Base-by-base conservation (phyloP, 1,284 basidiomycete species). In the Pseudozyma tsukubaensis region DNA sequence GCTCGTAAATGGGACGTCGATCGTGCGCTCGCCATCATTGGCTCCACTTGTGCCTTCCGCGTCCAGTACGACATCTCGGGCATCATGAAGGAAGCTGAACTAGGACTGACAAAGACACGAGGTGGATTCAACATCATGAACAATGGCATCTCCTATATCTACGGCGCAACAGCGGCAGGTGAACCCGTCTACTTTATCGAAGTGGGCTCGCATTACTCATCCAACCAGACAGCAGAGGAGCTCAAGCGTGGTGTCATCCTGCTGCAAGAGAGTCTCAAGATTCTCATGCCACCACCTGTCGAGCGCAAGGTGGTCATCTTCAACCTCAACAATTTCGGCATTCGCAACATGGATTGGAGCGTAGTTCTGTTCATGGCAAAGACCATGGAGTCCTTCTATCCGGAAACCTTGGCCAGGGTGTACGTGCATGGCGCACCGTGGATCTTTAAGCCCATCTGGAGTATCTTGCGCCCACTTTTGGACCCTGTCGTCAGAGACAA, bases 1-100 rank as follows among this genome's bases (percentile, higher is more conserved):
- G 85, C 85, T 1, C 76, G 85, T 32, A 81, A 78, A 52, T 80
- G 79, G 64, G 73, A 81, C 36, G 79, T 79, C n/a, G 69, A 76
- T 34, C 60, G 73, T 32, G 79, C 80, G 5, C 51, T 82, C 8
- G 77, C 77, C 59, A 68, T 77, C 50, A 76, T 82, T 43, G 80
- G 80, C 9, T 64, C 62, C 24, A 79, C 79, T 21, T 78, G 67
- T 37, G 73, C 67, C 19, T 67, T 69, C 34, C 71, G 64, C 10
- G 59, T 64, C 6, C 68, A 79, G 63, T 60, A 82, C 67, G 48
- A 76, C 45, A 67, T 82, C n/a, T 71, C 68, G 1, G 52, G 36
- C 4, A 64, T 82, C 37, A 58, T 79, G 59, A 70, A 75, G 44
- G 19, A 63, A 2, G 79, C 76, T 18, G 80, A 82, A 50, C 58